phyloP scores from a whole-genome alignment of 768 basidiomycete genomes.

The Russula virescens region DNA sequence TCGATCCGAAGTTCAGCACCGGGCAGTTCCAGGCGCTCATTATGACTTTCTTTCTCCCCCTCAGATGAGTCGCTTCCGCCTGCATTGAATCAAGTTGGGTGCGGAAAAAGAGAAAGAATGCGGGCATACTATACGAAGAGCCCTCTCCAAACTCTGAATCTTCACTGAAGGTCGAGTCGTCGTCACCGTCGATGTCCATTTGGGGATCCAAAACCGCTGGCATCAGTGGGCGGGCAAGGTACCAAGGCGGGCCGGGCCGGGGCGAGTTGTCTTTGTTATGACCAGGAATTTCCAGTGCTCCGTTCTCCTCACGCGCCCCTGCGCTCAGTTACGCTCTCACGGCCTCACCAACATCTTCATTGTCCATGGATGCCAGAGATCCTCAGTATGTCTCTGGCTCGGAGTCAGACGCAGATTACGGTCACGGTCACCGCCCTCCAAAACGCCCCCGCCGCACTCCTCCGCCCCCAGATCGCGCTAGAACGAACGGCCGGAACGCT shows the following conservation, averaged over 20 bases:
- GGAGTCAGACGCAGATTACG: conserved; percentile 27
- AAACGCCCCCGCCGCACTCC: conserved; percentile 38
- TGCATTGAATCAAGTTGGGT: conserved; percentile 1
- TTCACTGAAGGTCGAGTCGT: conserved; percentile 3
- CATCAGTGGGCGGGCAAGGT: no score
- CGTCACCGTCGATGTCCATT: background rate
- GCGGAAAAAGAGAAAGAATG: background rate
- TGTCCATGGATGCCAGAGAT: conserved; percentile 27
- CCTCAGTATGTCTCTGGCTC: conserved; percentile 26
- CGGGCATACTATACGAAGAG: conserved; percentile 8
- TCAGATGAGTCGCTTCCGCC: conserved; percentile 5
- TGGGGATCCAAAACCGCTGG: background rate
- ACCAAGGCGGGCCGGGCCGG: background rate
- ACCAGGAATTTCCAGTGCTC: background rate
- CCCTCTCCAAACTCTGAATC: conserved; percentile 12
- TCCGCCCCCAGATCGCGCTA: conserved; percentile 31
- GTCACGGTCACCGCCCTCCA: conserved; percentile 28
- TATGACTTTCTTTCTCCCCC: conserved; percentile 8
- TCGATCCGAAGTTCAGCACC: conserved; percentile 37
- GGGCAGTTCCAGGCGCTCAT: background rate
- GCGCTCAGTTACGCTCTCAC: background rate
- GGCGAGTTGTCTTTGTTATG: background rate
- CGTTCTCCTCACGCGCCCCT: background rate
- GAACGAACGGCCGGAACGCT: conserved; percentile 25
- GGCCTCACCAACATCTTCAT: background rate